These are phyloP conservation scores for Thalassiosira oceanica DNA, from an alignment of 352 stramenopile genomes.

Conservation along the genomic window DNA sequence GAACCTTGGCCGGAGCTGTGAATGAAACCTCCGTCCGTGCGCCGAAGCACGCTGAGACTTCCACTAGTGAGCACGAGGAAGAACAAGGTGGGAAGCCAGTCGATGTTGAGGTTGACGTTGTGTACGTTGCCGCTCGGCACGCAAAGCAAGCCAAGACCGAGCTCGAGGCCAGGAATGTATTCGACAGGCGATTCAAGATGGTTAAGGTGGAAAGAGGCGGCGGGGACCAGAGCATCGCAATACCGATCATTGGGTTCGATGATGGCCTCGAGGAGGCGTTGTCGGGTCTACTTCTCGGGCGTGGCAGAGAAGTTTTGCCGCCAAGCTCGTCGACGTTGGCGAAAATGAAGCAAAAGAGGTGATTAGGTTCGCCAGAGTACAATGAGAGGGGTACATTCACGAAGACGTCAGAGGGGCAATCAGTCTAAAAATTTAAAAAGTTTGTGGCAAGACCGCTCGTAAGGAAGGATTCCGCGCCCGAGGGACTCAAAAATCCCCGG, in stretches of 20 bases:
- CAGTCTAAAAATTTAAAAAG: neutral
- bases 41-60: neutral
- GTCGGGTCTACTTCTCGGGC: conserved; percentile 12
- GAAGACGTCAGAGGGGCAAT: neutral
- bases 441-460: neutral
- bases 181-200: conserved; percentile 74
- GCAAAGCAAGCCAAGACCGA: conserved; percentile 60
- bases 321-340: conserved; percentile 27
- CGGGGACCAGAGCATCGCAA: conserved; percentile 38
- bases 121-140: conserved; percentile 58
- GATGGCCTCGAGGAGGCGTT: neutral
- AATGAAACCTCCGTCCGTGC: no score
- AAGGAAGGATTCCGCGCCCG: neutral
- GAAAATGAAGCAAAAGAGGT: conserved; percentile 30
- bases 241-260: conserved; percentile 51
- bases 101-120: conserved; percentile 61
- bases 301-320: conserved; percentile 27
- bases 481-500: neutral
- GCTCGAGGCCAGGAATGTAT: conserved; percentile 44
- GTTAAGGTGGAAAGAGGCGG: conserved; percentile 22
- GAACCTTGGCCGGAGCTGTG: no score
- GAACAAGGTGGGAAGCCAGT: neutral
- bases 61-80: neutral
- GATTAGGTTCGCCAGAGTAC: neutral
- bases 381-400: neutral